phyloP scores from a whole-genome alignment of 2,329 filamentous ascomycete genomes.

The Aspergillus calidoustus region DNA sequence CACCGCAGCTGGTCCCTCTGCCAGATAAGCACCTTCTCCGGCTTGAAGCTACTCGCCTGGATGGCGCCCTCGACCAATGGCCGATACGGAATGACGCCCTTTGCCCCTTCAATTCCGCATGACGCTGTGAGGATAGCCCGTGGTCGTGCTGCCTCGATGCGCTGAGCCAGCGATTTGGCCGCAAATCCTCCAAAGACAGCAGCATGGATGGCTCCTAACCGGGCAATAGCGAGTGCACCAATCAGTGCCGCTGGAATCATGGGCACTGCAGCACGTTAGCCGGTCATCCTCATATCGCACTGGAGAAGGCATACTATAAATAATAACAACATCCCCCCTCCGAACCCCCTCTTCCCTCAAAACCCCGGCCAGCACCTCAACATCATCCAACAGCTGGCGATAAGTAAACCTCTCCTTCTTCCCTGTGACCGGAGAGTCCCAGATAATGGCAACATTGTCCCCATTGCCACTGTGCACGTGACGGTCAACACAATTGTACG shows the following conservation, averaged over 20 bases:
- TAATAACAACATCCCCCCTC: slow-evolving; percentile 83
- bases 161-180: slow-evolving; percentile 77
- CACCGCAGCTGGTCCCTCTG: slow-evolving; percentile 78
- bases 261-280: slow-evolving; percentile 66
- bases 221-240: slow-evolving; percentile 78
- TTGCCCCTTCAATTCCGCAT: slow-evolving; percentile 86
- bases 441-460: slow-evolving; percentile 75
- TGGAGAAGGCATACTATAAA: slow-evolving; percentile 70
- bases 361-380: slow-evolving; percentile 80
- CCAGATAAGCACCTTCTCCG: slow-evolving; percentile 76
- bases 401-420: slow-evolving; percentile 77
- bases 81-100: slow-evolving; percentile 77
- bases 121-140: slow-evolving; percentile 82
- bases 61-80: slow-evolving; percentile 77
- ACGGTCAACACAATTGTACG: slow-evolving; percentile 88
- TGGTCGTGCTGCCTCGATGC: slow-evolving; percentile 81
- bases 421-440: slow-evolving; percentile 82
- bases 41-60: slow-evolving; percentile 70
- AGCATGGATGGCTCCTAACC: slow-evolving; percentile 84
- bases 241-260: slow-evolving; percentile 93
- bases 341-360: slow-evolving; percentile 79
- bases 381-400: slow-evolving; percentile 73
- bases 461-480: slow-evolving; percentile 84
- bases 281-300: neutral
- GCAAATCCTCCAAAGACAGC: slow-evolving; percentile 96